These are phyloP conservation scores for Geum urbanum DNA, from an alignment of 306 rosid species.

Conservation along the genomic window DNA sequence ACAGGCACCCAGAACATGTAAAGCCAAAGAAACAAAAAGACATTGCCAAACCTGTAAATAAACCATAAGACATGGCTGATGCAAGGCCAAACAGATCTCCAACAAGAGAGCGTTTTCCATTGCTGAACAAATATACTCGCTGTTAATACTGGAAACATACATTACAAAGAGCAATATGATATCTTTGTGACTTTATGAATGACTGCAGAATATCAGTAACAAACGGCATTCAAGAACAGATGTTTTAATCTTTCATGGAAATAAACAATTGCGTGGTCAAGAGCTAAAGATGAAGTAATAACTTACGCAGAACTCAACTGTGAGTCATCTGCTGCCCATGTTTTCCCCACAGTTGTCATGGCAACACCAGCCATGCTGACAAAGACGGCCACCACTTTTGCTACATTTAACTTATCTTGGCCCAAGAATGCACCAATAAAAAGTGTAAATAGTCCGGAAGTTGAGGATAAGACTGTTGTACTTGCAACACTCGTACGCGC, in stretches of 20 bases:
- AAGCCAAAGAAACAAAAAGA: neutral
- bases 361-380: constrained; percentile 94
- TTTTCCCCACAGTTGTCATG: constrained; percentile 93
- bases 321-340: constrained; percentile 89
- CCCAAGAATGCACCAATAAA: constrained; percentile 82
- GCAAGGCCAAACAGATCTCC: constrained; percentile 96
- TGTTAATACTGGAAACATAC: constrained; percentile 36
- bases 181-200: neutral
- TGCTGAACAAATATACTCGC: constrained; percentile 59
- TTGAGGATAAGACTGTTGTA: constrained; percentile 92
- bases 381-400: constrained; percentile 86
- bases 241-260: neutral
- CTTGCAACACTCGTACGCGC: constrained; percentile 98
- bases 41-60: constrained; percentile 66
- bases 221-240: neutral
- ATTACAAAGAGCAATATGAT: constrained; percentile 37
- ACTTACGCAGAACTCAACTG: constrained; percentile 47
- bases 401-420: constrained; percentile 71
- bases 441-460: constrained; percentile 97
- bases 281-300: constrained; percentile 20
- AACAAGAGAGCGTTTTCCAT: constrained; percentile 62
- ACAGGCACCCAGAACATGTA: neutral
- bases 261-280: constrained; percentile 2
- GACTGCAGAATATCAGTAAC: neutral
- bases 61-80: constrained; percentile 86